Evolutionary conservation across 2,329 filamentous ascomycete species (phyloP), one percentile per base, ranked within the genome.

Genomic region (Aspergillus alliaceus): DNA sequence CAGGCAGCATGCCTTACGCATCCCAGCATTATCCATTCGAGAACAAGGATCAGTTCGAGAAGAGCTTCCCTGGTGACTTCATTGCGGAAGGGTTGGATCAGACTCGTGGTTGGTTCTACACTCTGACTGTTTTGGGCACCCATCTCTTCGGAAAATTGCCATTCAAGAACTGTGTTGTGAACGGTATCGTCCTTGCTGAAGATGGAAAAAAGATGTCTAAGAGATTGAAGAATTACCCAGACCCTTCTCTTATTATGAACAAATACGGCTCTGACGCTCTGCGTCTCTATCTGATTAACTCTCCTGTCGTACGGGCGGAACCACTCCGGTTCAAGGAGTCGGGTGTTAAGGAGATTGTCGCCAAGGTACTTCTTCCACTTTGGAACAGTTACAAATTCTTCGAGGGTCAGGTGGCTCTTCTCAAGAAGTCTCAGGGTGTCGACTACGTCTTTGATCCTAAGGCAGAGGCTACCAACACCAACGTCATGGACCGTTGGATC

Each of bases 131-230:
- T 9, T 80, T 98, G 48, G 93, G 93, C 32, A 95, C 90, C 7
- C 90, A 96, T 71, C 82, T 97, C 4, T 96, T 95, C 67, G 90
- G 90, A 42, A 84, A 86, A 34, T 86, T 92, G 2, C 92, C 93
- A 0, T 97, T 96, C 82, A 88, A 95, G 77, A 97, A 96, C 73
- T 96, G 91, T 67, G 90, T 97, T n/a, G 92, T 96, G 60, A 97
- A 96, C 70, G 93, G 93, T 50, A 95, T 96, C 61, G 92, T 97
- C 4, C 83, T 97, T 39, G 93, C 93, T 1, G 92, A 96, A 72
- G 91, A 96, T 69, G 93, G 93, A 55, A 97, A 96, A 82, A 98
- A 98, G 82, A 98, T 98, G 93, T 96, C 92, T 6, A 98, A 98
- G 78, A 86, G 93, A 53, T 81, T 96, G 57, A 96, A 97, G 80